Base-by-base conservation (phyloP, 306 rosid species). In the Citrullus amarus region DNA sequence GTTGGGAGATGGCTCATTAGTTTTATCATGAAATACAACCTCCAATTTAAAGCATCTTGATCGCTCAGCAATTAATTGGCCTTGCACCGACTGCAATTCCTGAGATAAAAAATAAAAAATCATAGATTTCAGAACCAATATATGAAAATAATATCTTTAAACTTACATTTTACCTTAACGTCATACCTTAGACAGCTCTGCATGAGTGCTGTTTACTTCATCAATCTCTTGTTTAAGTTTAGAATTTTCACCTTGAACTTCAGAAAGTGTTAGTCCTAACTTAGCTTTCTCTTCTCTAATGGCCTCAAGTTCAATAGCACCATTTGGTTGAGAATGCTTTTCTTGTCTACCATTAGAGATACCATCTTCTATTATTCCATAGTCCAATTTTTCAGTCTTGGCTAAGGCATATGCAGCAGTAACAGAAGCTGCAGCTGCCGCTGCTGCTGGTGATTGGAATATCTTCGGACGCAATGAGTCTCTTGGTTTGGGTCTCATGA, bases 381-480 rank as follows among this genome's bases (percentile, higher is more conserved):
- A 85, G 87, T 92, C 90, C 73, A 89, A 79, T 79, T 86, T 92
- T 85, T 89, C 97, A 76, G 91, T 83, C 83, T 91, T 92, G 75
- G 91, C 86, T 72, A 96, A 86, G 62, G 99, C 99, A 86, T 91
- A 96, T 57, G 99, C 98, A 76, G 96, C 97, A 81, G 91, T 86
- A 72, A 96, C 99, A 79, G 99, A 96, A 76, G 99, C 98, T 5
- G 99, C 99, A 0, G 99, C 98, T 0, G 99, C 99, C 0, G 99
- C 99, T 0, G 99, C 99, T 0, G 99, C 98, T 17, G 99, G 96
- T 12, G 99, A 96, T 84, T 86, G 98, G 83, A 91, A 91, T 79
- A 96, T 96, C 87, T 96, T 96, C 75, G 93, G 99, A 62, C 80
- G 89, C 55, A 80, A 77, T 51, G 72, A 81, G 73, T 86, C 90